Evolutionary conservation across 1,284 basidiomycete genomes (phyloP).

Genomic region (Wolfiporia cocos): DNA sequence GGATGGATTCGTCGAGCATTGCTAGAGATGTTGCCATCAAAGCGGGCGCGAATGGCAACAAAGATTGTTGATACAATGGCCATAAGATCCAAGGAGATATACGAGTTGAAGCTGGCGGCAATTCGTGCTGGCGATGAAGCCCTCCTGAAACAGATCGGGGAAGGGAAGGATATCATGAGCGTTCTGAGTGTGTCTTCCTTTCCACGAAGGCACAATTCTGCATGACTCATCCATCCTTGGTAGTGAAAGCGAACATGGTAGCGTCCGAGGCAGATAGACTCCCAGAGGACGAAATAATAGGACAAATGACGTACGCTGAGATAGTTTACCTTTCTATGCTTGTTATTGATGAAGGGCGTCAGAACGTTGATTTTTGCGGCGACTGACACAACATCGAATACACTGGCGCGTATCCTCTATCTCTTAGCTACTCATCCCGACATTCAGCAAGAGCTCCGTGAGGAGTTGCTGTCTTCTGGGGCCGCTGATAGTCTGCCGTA

Average conservation of each 20-base stretch:
- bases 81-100: slow-evolving; percentile 12
- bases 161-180: slow-evolving; percentile 28
- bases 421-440: slow-evolving; percentile 14
- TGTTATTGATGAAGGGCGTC: background rate
- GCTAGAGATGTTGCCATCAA: too few relatives aligned
- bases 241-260: slow-evolving; percentile 25
- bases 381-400: slow-evolving; percentile 18
- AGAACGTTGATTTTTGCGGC: slow-evolving; percentile 19
- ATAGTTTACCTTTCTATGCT: background rate
- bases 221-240: background rate
- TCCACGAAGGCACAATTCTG: too few relatives aligned
- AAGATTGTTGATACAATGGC: slow-evolving; percentile 19
- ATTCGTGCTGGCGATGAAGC: slow-evolving; percentile 17
- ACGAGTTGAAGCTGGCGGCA: slow-evolving; percentile 18
- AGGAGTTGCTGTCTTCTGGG: slow-evolving; percentile 13
- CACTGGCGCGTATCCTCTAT: slow-evolving; percentile 15
- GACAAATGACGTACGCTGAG: slow-evolving; percentile 25
- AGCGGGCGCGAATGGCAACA: slow-evolving; percentile 8
- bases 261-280: slow-evolving; percentile 24
- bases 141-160: slow-evolving; percentile 18
- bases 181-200: slow-evolving; percentile 21
- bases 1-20: slow-evolving; percentile 9
- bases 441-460: slow-evolving; percentile 15
- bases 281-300: slow-evolving; percentile 25
- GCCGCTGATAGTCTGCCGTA: slow-evolving; percentile 13